Evolutionary conservation across 352 stramenopile species (phyloP), one percentile per base, ranked within the genome.

Genomic region (Phytophthora cajani): DNA sequence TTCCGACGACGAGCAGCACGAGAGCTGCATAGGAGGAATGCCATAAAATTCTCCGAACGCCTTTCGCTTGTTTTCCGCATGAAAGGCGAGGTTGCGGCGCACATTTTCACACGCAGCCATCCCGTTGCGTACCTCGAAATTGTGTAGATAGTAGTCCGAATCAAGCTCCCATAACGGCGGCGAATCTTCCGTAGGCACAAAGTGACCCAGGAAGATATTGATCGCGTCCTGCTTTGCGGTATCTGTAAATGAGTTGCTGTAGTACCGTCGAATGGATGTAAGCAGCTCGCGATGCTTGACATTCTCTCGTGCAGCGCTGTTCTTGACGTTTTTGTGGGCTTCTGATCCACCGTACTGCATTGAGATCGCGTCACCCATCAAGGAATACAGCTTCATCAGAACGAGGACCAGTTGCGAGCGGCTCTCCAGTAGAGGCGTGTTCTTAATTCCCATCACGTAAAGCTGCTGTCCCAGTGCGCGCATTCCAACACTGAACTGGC

Each of bases 221-320:
- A 99, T 99, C 14, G 97, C 96, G 80, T 99, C 98, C 82, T 99
- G 97, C 78, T 99, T 99, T 5, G 98, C 84, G 17, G 92, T 96
- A 83, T 99, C 98, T 0, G 97, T 99, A 75, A 99, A 99, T 19
- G 97, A 98, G 72, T 99, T 99, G 80, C 94, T 99, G 78, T 99
- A 99, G 80, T 99, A 99, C 32, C 98, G 84, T 57, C 98, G 87
- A 60, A 99, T 99, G 3, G 97, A 99, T 16, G 97, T 99, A 8
- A 99, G 82, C 3, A 99, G 79, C 71, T 99, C 96, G 62, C 97
- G 97, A 58, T 99, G 95, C 80, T 98, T 98, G 17, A 94, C 91
- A 59, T 94, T 96, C 66, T 95, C 88, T 3, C 83, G 81, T 30
- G 78, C 79, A 1, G 81, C 82, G n/a, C 83, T 93, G 50, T 97